Percentiles rank a stretch among this genome's conserved stretches.
Conservation (phyloP, 1,284 basidiomycete genomes). For the Sanghuangporus weigelae region DNA sequence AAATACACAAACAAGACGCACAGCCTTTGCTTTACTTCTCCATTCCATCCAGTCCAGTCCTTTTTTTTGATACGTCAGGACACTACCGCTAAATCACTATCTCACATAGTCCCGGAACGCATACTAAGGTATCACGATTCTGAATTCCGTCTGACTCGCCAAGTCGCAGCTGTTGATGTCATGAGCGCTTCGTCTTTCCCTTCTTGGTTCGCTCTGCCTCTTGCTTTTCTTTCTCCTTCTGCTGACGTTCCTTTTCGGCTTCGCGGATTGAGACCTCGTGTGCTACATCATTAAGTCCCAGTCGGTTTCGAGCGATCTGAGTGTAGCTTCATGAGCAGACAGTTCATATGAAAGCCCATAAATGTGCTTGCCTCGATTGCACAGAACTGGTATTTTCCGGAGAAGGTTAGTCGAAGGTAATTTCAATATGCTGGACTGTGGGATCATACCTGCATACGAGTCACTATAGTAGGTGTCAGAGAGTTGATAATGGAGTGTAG, state of each 20-base stretch:
- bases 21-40: not conserved
- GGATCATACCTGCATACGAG: conserved; percentile 60
- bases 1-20: not conserved
- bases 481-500: not conserved
- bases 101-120: not conserved
- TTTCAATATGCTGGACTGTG: not conserved
- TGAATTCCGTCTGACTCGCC: not conserved
- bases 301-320: conserved; percentile 87
- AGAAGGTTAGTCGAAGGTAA: not conserved
- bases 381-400: conserved; percentile 60
- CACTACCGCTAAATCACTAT: not conserved
- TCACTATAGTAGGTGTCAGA: conserved; percentile 39
- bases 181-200: conserved; percentile 27
- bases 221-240: conserved; percentile 42
- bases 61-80: not conserved
- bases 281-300: conserved; percentile 89
- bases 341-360: not conserved
- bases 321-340: not conserved
- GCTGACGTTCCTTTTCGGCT: conserved; percentile 52
- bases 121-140: not conserved
- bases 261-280: conserved; percentile 78
- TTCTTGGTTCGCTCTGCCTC: conserved; percentile 36
- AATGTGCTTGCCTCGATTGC: conserved; percentile 68
- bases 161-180: not conserved
- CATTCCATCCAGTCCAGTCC: not conserved